Evolutionary conservation across 2,329 filamentous ascomycete genomes (phyloP).

Genomic region (Colletotrichum coccodes): DNA sequence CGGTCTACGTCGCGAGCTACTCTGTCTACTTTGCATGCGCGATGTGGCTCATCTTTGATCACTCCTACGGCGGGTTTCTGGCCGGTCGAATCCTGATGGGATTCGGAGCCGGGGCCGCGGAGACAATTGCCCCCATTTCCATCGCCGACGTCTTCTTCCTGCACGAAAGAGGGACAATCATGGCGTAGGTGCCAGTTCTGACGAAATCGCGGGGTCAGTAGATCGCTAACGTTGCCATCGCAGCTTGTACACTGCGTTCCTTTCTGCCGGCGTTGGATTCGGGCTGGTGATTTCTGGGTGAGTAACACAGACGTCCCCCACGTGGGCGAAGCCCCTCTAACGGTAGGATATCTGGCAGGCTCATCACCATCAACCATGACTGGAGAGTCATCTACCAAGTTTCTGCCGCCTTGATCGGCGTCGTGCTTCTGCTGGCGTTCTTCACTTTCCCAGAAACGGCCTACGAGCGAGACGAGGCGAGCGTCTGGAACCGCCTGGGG

Average conservation of each 20-base stretch:
- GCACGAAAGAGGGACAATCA: slow-evolving; percentile 63
- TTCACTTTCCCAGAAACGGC: slow-evolving; percentile 69
- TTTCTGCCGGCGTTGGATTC: slow-evolving; percentile 53
- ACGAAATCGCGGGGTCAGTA: background rate
- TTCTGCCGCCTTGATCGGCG: slow-evolving; percentile 58
- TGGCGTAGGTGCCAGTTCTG: slow-evolving; percentile 50
- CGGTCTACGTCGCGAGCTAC: slow-evolving; percentile 55
- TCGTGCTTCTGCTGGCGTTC: slow-evolving; percentile 56
- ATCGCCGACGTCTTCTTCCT: slow-evolving; percentile 67
- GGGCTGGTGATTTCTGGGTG: slow-evolving; percentile 55
- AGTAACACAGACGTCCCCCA: background rate
- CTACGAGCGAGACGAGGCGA: slow-evolving; percentile 47
- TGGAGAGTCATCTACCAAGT: slow-evolving; percentile 65
- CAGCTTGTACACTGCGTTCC: slow-evolving; percentile 50
- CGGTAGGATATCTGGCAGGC: slow-evolving; percentile 37
- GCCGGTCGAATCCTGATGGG: slow-evolving; percentile 62
- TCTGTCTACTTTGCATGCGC: slow-evolving; percentile 51
- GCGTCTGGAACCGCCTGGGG: slow-evolving; percentile 4
- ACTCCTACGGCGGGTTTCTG: slow-evolving; percentile 52
- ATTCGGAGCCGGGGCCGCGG: slow-evolving; percentile 62
- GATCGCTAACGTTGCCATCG: background rate
- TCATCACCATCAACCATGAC: slow-evolving; percentile 58
- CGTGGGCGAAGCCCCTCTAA: background rate
- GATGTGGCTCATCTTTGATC: slow-evolving; percentile 55
- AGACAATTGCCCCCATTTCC: slow-evolving; percentile 60